These are phyloP conservation scores for Pleurotus giganteus DNA, from an alignment of 768 basidiomycete species.

Conservation along the genomic window DNA sequence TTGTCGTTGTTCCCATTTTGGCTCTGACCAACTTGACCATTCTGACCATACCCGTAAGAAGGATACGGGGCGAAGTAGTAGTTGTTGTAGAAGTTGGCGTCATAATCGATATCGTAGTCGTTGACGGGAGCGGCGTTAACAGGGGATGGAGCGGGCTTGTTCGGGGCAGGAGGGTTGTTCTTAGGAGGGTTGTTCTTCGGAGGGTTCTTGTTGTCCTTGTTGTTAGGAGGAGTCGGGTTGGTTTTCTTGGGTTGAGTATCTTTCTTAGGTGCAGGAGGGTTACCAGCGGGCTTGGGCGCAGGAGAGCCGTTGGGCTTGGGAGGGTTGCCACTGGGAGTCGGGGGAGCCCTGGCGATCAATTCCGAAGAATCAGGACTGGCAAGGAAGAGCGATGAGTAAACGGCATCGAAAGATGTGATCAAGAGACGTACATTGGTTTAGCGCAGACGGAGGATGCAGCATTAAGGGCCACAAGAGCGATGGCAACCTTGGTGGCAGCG, in stretches of 20 bases:
- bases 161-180: neutral
- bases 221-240: neutral
- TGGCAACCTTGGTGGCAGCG: conserved; percentile 2
- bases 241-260: neutral
- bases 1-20: neutral
- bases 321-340: neutral
- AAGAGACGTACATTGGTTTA: conserved; percentile 3
- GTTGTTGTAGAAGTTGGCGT: conserved; percentile 5
- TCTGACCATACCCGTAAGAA: neutral
- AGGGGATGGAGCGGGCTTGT: neutral
- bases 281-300: neutral
- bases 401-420: neutral
- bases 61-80: neutral
- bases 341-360: neutral
- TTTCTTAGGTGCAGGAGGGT: neutral
- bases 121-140: neutral
- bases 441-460: conserved; percentile 4
- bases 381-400: neutral
- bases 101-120: neutral
- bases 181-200: too few species aligned
- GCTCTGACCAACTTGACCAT: neutral
- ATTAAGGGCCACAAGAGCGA: conserved; percentile 9
- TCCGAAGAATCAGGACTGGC: neutral
- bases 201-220: neutral
- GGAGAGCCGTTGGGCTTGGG: neutral